Evolutionary conservation across 1,139 yeast species (phyloP), one percentile per base, ranked within the genome.

Genomic region (Blastobotrys arbuscula): DNA sequence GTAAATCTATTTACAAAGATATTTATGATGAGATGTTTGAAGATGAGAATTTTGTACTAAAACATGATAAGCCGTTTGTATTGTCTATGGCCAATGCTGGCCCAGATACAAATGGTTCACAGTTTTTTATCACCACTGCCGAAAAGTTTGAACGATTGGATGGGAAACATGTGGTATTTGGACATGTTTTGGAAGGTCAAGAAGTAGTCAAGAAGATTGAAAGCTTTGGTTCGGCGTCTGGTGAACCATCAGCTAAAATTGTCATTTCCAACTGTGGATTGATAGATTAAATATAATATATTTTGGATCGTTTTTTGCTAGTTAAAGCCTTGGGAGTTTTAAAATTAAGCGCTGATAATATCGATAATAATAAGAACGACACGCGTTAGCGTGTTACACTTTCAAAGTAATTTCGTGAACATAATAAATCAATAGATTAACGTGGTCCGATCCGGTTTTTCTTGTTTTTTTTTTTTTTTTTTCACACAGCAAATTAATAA

Each of bases 71-170:
- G 49, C 76, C 78, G 1, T 76, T 68, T 48, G 63, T 68, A 55
- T 71, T 77, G 6, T 71, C 77, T 51, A 76, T 80, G 85, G 85
- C 84, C 54, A 80, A 80, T 58, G 75, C 82, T 37, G 85, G 85
- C 37, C 77, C 67, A 51, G 70, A 76, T 63, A 79, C 84, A 53
- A 80, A 80, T 59, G 84, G 84, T 2, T 76, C 82, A 20, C 85
- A 80, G 63, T 80, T 80, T 61, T 80, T 80, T 66, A 77, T 80
- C 56, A 80, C 72, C 23, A 67, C 70, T 2, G 69, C 59, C 18
- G 56, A 57, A 26, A 58, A 72, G 72, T 20, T 20, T 36, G 78
- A 56, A 63, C 79, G 63, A 79, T 77, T 58, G 58, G 77, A 80
- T 60, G 74, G 74, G 47, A 74, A 71, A 48, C 85, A 80, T 63